phyloP scores from a whole-genome alignment of 306 rosid species.

The Gynostemma pentaphyllum region DNA sequence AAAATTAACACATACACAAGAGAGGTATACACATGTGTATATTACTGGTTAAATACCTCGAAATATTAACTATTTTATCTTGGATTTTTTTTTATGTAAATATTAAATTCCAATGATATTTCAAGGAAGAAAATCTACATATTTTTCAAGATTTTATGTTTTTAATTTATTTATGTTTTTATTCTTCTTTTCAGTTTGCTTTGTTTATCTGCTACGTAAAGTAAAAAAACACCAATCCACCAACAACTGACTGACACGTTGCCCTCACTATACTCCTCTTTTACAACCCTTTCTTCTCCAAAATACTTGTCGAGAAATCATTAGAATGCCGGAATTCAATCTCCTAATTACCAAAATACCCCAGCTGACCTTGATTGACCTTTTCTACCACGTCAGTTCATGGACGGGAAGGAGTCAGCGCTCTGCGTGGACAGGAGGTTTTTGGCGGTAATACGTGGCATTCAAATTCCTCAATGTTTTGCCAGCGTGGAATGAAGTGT shows the following conservation, averaged over 20 bases:
- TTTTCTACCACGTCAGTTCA: background rate
- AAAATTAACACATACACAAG: too few relatives aligned
- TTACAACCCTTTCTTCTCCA: slow-evolving; percentile 46
- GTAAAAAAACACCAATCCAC: slow-evolving; percentile 16
- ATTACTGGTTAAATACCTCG: too few relatives aligned
- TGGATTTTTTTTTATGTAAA: too few relatives aligned
- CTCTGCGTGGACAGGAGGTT: slow-evolving; percentile 9
- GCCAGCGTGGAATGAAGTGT: slow-evolving; percentile 23
- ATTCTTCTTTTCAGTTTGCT: slow-evolving; percentile 13
- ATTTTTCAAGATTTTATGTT: too few relatives aligned
- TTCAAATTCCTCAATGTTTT: background rate
- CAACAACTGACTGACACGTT: slow-evolving; percentile 45
- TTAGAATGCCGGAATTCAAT: slow-evolving; percentile 21
- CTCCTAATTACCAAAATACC: slow-evolving; percentile 17
- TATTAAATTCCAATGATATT: too few relatives aligned
- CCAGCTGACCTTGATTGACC: background rate
- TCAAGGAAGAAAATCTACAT: too few relatives aligned
- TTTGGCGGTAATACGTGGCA: slow-evolving; percentile 21
- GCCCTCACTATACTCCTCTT: slow-evolving; percentile 31
- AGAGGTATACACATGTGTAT: too few relatives aligned
- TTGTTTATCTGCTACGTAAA: slow-evolving; percentile 22
- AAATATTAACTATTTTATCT: too few relatives aligned
- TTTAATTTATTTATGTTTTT: background rate
- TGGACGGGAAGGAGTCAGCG: background rate
- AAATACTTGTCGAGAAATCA: slow-evolving; percentile 62